Percentiles rank a stretch among this genome's conserved stretches.
These are phyloP conservation scores for Eimeria brunetti DNA, from an alignment of 169 alveolate genomes.

Conservation along the genomic window DNA sequence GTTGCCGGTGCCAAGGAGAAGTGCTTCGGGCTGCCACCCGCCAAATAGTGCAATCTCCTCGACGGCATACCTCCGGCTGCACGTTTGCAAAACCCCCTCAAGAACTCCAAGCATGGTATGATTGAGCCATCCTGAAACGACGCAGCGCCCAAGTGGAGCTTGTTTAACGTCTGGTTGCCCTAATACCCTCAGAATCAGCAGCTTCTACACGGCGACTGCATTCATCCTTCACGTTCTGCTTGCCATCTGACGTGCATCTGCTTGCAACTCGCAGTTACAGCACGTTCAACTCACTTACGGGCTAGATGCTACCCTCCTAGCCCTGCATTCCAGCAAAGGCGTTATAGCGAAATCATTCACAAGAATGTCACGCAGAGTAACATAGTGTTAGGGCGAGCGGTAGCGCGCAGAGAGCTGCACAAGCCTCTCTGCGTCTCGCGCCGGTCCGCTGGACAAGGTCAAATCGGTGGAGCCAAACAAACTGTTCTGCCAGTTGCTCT, in stretches of 20 bases:
- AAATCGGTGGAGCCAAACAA: conserved; percentile 19
- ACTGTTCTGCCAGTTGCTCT: conserved; percentile 2
- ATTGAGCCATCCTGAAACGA: background rate
- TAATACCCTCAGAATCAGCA: background rate
- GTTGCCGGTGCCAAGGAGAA: background rate
- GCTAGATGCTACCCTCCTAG: conserved; percentile 10
- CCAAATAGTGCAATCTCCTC: background rate
- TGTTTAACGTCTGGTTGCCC: background rate
- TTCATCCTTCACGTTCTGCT: conserved; percentile 1
- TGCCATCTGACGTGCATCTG: background rate
- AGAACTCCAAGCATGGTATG: background rate
- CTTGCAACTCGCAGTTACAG: background rate
- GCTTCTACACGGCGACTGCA: background rate
- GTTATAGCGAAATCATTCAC: background rate
- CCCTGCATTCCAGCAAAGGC: background rate
- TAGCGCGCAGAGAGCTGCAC: background rate
- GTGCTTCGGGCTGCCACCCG: conserved; percentile 9
- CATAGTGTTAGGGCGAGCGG: background rate
- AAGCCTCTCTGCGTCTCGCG: conserved; percentile 24
- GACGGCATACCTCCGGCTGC: background rate
- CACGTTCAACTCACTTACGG: background rate
- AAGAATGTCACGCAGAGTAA: background rate
- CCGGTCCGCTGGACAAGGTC: conserved; percentile 16
- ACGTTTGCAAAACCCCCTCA: background rate
- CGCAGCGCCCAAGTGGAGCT: background rate